phyloP scores from a whole-genome alignment of 306 rosid species.

The Fagus sylvatica region DNA sequence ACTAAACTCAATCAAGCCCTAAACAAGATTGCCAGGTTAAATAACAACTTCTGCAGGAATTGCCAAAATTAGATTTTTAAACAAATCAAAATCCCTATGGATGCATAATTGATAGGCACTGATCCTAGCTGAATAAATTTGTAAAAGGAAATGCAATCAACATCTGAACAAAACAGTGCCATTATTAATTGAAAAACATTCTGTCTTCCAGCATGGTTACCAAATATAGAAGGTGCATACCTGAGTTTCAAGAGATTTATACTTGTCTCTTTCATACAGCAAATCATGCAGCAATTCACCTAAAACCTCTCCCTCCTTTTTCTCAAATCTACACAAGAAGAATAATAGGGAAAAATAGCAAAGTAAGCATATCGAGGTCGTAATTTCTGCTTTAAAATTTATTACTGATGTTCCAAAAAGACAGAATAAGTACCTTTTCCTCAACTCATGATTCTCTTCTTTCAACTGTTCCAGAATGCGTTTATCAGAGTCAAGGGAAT shows the following conservation, averaged over 20 bases:
- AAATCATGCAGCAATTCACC: constrained; percentile 37
- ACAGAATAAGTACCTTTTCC: constrained; percentile 55
- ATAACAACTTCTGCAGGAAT: no score
- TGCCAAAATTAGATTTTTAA: no score
- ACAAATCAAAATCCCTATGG: neutral
- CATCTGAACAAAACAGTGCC: neutral
- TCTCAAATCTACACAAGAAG: constrained; percentile 45
- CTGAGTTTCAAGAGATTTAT: constrained; percentile 61
- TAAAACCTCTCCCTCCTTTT: constrained; percentile 32
- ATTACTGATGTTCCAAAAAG: neutral
- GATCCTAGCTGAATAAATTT: neutral
- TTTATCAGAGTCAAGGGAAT: constrained; percentile 22
- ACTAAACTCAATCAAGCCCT: no score
- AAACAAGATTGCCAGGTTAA: no score
- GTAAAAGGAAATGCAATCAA: neutral
- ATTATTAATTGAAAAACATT: neutral
- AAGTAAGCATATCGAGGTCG: neutral
- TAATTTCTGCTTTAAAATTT: neutral
- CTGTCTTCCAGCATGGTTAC: neutral
- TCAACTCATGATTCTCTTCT: constrained; percentile 64
- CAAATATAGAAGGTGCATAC: constrained; percentile 30
- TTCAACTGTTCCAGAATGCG: constrained; percentile 47
- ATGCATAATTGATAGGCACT: neutral
- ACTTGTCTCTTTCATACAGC: constrained; percentile 52
- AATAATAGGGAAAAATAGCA: neutral